Base-by-base conservation (phyloP, 140 eudicot species). In the Senecio squalidus region DNA sequence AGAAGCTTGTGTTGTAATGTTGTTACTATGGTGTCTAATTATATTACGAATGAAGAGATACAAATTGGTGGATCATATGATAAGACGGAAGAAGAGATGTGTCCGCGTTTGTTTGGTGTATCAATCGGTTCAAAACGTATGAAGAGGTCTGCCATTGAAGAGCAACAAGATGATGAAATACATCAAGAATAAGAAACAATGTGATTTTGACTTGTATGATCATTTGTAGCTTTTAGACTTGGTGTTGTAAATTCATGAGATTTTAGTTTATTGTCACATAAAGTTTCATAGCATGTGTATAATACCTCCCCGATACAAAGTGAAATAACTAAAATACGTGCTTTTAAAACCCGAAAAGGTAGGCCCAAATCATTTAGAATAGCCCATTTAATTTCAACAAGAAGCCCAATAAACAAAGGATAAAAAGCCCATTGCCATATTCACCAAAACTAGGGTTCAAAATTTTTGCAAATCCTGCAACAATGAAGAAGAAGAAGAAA, bases 71-170 rank as follows among this genome's bases (percentile, higher is more conserved):
- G 62, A 24, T 22, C 62, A 16, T 75, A 50, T 21, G 67, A 16
- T 5, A 60, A 55, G 23, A 59, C 62, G n/a, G 55, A 0, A 27
- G 75, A 68, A 29, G 72, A 29, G 30, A 56, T 31, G 71, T 60
- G 80, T 38, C 81, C 94, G 4, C 76, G 84, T 78, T 49, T 84
- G 57, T 84, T 84, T 51, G 94, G 94, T 7, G 89, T 84, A 5
- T 70, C 94, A 1, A 54, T 84, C 9, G 86, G 86, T 1, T 63
- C 44, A n/a, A 84, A 84, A 78, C 85, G 86, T 36, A 55, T 55
- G 71, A 75, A 64, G 73, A 54, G 44, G 5, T 56, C 17, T 22
- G 74, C 31, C 11, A 52, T 34, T 23, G 71, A 60, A 6, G 71
- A 36, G 44, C 48, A 55, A 21, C 23, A 24, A 40, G 60, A 62